Percentiles rank a stretch among this genome's conserved stretches.
These are phyloP conservation scores for Pleurotus cornucopiae DNA, from an alignment of 768 basidiomycete species.

Conservation along the genomic window DNA sequence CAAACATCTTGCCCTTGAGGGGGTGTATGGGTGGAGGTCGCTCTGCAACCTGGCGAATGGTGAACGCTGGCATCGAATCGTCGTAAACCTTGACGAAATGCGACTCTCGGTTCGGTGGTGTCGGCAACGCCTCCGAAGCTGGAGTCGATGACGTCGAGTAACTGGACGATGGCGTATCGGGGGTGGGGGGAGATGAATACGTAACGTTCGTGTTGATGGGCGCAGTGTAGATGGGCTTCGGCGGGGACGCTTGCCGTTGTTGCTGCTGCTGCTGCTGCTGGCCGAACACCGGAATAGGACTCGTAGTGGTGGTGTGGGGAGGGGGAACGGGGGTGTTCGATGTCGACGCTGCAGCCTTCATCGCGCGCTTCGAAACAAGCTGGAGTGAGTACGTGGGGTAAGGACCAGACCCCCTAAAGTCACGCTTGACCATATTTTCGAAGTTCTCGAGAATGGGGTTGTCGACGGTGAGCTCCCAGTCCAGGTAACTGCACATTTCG, in stretches of 20 bases:
- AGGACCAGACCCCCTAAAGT: conserved; percentile 49
- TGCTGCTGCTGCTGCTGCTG: conserved; percentile 10
- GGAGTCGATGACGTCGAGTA: conserved; percentile 53
- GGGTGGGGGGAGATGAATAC: conserved; percentile 29
- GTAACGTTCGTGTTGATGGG: conserved; percentile 23
- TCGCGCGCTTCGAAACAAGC: conserved; percentile 58
- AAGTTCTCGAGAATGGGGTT: conserved; percentile 56
- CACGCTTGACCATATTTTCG: conserved; percentile 52
- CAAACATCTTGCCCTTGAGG: conserved; percentile 60
- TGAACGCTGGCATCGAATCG: conserved; percentile 35
- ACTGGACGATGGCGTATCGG: conserved; percentile 49
- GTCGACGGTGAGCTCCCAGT: conserved; percentile 86
- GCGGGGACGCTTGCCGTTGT: conserved; percentile 25
- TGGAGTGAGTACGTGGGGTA: conserved; percentile 64
- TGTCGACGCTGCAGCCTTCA: conserved; percentile 35
- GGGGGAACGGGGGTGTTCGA: conserved; percentile 38
- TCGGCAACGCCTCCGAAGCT: conserved; percentile 57
- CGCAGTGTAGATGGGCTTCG: conserved; percentile 26
- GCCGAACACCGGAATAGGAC: conserved; percentile 44
- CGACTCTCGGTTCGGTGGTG: conserved; percentile 50
- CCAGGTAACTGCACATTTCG: conserved; percentile 89
- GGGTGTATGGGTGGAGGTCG: conserved; percentile 33
- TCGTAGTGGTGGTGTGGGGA: conserved; percentile 36
- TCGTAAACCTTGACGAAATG: conserved; percentile 39
- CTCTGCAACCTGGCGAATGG: conserved; percentile 22